Evolutionary conservation across 192 early-diverging fungal species (phyloP), one percentile per base, ranked within the genome.

Genomic region (Coemansia sp.): DNA sequence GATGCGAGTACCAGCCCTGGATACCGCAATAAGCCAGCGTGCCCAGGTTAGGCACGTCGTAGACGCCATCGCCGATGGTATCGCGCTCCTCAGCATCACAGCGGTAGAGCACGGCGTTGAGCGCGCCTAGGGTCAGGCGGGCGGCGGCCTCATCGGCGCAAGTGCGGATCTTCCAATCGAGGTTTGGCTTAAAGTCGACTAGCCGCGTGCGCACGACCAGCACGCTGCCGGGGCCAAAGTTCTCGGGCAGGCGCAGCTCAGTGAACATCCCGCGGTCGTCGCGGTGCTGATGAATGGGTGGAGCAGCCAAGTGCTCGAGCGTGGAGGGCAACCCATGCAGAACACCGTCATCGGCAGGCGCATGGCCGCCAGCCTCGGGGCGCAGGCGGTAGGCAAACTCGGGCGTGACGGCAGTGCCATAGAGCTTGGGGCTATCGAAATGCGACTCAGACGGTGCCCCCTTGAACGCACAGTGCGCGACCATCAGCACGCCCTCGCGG

Each of bases 11-110:
- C 68, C 94, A 94, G 2, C 98, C 98, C 83, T 98, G 93, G 19
- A 99, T 68, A 6, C 98, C 98, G 72, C 92, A 93, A 72, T 97
- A 99, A 0, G 92, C 78, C 9, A 98, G 74, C 13, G 74, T 48
- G 0, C 96, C 98, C 70, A 89, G 84, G n/a, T 87, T 88, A 2
- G 98, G 96, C 44, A 99, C 88, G 51, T 97, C 86, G 72, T 99
- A 99, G 8, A 77, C 86, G 19, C 91, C 90, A 67, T 95, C 88
- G 35, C 89, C 93, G 75, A 78, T 54, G 14, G 89, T 89, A 62
- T 98, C 96, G 59, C 79, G 68, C 79, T 99, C 98, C 74, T 99
- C 98, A 0, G 84, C 79, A n/a, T 86, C 90, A 72, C 91, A 90
- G 10, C 96, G 88, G 78, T 94, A 96, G 24, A 99, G 85, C 0